Percentiles rank a stretch among this genome's conserved stretches.
phyloP scores from a whole-genome alignment of 1,139 yeast species.

The Yamadazyma friedrichii region DNA sequence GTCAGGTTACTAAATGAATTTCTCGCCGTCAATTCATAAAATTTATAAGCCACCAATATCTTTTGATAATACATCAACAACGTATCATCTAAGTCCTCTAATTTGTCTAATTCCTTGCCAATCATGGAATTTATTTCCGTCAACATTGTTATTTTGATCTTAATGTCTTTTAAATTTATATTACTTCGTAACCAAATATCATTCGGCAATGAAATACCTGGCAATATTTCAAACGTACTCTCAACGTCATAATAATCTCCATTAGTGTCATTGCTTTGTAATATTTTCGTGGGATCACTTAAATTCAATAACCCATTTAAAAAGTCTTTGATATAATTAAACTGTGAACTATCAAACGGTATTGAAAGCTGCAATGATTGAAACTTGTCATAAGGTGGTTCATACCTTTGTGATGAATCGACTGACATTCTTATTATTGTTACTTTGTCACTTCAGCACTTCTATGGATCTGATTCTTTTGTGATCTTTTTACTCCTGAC shows the following conservation, averaged over 20 bases:
- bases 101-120: slow-evolving; percentile 21
- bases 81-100: slow-evolving; percentile 26
- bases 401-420: background rate
- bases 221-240: slow-evolving; percentile 25
- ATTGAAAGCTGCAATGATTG: slow-evolving; percentile 13
- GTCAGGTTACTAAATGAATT: background rate
- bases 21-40: slow-evolving; percentile 22
- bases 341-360: slow-evolving; percentile 14
- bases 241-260: slow-evolving; percentile 3
- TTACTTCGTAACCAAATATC: slow-evolving; percentile 42
- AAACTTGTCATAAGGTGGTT: slow-evolving; percentile 5
- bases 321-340: slow-evolving; percentile 15
- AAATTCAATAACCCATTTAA: slow-evolving; percentile 13
- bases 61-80: slow-evolving; percentile 35
- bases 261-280: slow-evolving; percentile 3
- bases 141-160: slow-evolving; percentile 34
- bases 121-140: slow-evolving; percentile 36
- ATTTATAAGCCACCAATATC: slow-evolving; percentile 35
- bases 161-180: slow-evolving; percentile 30
- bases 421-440: slow-evolving; percentile 5
- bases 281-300: slow-evolving; percentile 4
- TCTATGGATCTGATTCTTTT: too few relatives aligned
- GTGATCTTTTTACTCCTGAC: background rate
- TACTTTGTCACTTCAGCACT: too few relatives aligned
- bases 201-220: slow-evolving; percentile 35